Conservation (phyloP, 495 filamentous ascomycete genomes). For the Cercophora sp. region DNA sequence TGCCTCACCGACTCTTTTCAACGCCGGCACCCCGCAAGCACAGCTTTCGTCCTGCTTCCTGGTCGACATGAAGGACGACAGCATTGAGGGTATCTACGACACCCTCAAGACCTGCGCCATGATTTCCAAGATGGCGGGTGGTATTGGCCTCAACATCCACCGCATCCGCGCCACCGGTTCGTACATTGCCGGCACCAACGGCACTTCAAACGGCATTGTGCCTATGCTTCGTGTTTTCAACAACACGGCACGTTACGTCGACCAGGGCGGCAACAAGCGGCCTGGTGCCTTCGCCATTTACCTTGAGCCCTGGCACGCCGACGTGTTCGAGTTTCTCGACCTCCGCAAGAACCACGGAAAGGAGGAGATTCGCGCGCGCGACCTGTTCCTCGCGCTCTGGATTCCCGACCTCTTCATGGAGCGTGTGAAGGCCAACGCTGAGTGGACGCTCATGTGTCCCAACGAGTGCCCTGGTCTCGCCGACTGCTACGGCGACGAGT, state of each 20-base stretch:
- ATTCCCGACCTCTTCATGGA: slow-evolving; percentile 99
- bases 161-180: slow-evolving; percentile 94
- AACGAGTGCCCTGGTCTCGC: slow-evolving; percentile 92
- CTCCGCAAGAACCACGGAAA: slow-evolving; percentile 99
- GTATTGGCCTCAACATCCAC: slow-evolving; percentile 93
- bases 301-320: slow-evolving; percentile 98
- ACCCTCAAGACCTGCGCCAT: slow-evolving; percentile 98
- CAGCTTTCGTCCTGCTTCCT: slow-evolving; percentile 97
- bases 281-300: slow-evolving; percentile 98
- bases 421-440: slow-evolving; percentile 89
- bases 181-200: slow-evolving; percentile 96
- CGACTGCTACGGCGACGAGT: slow-evolving; percentile 96
- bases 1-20: slow-evolving; percentile 96
- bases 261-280: slow-evolving; percentile 98
- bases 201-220: slow-evolving; percentile 93
- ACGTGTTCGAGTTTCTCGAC: slow-evolving; percentile 96
- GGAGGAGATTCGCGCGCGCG: slow-evolving; percentile 93
- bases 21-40: slow-evolving; percentile 87
- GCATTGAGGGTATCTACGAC: slow-evolving; percentile 98
- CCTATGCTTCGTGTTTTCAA: slow-evolving; percentile 99
- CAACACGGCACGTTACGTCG: slow-evolving; percentile 97
- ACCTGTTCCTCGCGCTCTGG: slow-evolving; percentile 97
- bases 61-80: slow-evolving; percentile 97
- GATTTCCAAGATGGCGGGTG: slow-evolving; percentile 98
- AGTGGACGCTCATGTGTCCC: slow-evolving; percentile 97